Conservation (phyloP, 495 filamentous ascomycete species). For the Apodospora peruviana region DNA sequence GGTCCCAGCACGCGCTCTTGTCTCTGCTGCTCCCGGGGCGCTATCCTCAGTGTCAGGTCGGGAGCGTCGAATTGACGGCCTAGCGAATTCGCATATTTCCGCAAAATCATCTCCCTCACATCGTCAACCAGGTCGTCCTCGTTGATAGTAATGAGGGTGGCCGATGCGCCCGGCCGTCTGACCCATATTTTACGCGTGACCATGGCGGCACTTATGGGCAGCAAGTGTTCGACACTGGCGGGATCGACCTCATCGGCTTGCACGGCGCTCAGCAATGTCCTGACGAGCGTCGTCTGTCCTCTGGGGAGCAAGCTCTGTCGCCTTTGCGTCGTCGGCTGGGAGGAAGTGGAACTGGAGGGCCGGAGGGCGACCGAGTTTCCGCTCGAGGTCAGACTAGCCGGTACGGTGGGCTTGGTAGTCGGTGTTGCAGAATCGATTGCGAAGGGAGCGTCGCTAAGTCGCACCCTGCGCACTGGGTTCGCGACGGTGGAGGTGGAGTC, state of each 20-base stretch:
- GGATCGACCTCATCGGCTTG: slow-evolving; percentile 26
- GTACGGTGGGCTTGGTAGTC: slow-evolving; percentile 7
- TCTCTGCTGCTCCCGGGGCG: slow-evolving; percentile 77
- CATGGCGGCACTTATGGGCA: slow-evolving; percentile 47
- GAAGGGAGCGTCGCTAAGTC: not conserved
- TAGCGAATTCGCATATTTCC: slow-evolving; percentile 89
- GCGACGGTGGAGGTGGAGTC: slow-evolving; percentile 2
- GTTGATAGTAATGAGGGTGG: slow-evolving; percentile 77
- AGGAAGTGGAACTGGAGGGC: slow-evolving; percentile 4
- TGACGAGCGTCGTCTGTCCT: slow-evolving; percentile 42
- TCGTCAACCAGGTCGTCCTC: slow-evolving; percentile 94
- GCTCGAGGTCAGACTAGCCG: not conserved
- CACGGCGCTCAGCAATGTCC: slow-evolving; percentile 36
- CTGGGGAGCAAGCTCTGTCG: slow-evolving; percentile 44
- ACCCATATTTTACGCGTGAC: slow-evolving; percentile 88
- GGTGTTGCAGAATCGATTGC: not conserved
- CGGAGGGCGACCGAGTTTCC: not conserved
- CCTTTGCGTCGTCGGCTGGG: slow-evolving; percentile 16
- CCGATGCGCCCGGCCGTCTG: slow-evolving; percentile 73
- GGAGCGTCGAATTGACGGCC: slow-evolving; percentile 85
- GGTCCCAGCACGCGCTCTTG: slow-evolving; percentile 71
- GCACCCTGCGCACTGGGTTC: slow-evolving; percentile 1
- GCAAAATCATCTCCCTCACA: slow-evolving; percentile 84
- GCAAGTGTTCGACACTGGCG: slow-evolving; percentile 24
- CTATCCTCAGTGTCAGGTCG: slow-evolving; percentile 78